Evolutionary conservation across 352 stramenopile species (phyloP).

Genomic region (Phytophthora agathidicida): DNA sequence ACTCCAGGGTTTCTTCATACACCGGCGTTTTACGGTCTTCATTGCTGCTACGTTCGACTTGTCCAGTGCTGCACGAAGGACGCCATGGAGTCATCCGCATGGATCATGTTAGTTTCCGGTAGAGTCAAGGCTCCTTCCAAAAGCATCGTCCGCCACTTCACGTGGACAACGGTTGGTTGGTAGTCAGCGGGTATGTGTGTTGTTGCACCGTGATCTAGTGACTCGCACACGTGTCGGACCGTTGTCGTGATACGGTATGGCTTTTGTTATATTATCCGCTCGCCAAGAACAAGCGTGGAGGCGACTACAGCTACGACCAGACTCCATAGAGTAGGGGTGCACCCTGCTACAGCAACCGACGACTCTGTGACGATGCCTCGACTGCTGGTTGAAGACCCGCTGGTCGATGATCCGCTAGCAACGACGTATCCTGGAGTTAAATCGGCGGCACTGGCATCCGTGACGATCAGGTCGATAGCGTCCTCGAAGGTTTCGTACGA

Average conservation of each 20-base stretch:
- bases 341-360: conserved; percentile 4
- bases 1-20: no score
- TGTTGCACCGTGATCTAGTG: conserved; percentile 6
- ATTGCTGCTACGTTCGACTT: neutral
- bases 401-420: conserved; percentile 15
- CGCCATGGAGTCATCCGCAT: neutral
- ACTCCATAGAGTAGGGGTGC: conserved; percentile 21
- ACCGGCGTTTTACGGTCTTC: no score
- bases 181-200: conserved; percentile 9
- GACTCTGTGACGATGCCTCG: conserved; percentile 12
- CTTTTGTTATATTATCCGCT: conserved; percentile 5
- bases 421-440: conserved; percentile 21
- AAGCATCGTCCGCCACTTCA: conserved; percentile 13
- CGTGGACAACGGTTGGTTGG: neutral
- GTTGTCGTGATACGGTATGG: neutral
- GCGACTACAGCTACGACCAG: conserved; percentile 23
- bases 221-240: neutral
- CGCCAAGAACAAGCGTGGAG: conserved; percentile 10
- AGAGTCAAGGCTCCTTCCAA: conserved; percentile 17
- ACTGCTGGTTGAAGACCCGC: conserved; percentile 4
- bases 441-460: conserved; percentile 22
- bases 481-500: conserved; percentile 37
- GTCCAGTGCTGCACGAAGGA: neutral
- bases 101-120: neutral
- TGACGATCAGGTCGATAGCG: conserved; percentile 30